Percentiles rank a stretch among this genome's conserved stretches.
phyloP scores from a whole-genome alignment of 306 rosid species.

The Trifolium pratense region DNA sequence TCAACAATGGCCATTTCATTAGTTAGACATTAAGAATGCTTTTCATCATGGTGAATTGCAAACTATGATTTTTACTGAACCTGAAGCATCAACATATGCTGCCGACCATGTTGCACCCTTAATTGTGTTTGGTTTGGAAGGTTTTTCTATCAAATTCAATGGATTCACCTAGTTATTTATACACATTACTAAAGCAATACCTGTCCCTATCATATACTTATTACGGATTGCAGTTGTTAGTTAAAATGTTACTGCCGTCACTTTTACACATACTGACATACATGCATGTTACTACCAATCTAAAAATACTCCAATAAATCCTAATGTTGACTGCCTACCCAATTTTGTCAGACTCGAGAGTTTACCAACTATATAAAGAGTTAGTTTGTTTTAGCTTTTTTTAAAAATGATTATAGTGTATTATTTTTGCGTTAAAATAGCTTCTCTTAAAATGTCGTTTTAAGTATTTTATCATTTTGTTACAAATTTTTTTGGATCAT shows the following conservation, averaged over 20 bases:
- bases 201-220: neutral
- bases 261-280: neutral
- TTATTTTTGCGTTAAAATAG: no score
- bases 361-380: no score
- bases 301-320: neutral
- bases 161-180: constrained; percentile 8
- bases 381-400: no score
- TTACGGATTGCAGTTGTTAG: constrained; percentile 8
- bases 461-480: no score
- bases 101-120: constrained; percentile 1
- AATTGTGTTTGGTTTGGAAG: constrained; percentile 2
- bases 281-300: neutral
- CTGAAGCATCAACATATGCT: neutral
- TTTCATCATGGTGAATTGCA: no score
- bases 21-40: no score
- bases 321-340: neutral
- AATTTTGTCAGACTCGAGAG: neutral
- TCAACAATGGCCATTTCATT: no score
- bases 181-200: neutral
- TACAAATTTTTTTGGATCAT: no score
- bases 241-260: neutral
- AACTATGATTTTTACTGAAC: neutral
- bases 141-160: constrained; percentile 11
- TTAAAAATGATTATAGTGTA: no score
- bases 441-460: no score